These are phyloP conservation scores for Lentinus polychrous DNA, from an alignment of 1,284 basidiomycete genomes.

Conservation along the genomic window DNA sequence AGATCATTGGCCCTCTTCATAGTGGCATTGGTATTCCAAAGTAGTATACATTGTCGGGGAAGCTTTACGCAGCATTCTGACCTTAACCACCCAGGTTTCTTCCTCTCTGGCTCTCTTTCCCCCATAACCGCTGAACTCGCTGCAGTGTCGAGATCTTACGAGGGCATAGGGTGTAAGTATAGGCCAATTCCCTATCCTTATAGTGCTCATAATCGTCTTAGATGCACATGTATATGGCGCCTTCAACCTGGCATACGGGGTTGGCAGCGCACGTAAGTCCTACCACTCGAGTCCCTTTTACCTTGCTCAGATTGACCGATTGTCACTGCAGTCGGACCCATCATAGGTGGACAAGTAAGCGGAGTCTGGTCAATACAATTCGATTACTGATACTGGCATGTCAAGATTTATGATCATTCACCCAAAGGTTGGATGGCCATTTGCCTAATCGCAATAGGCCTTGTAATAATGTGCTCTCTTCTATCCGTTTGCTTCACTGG, in stretches of 20 bases:
- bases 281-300: constrained; percentile 8
- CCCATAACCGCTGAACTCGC: constrained; percentile 63
- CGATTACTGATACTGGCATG: constrained; percentile 5
- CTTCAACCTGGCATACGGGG: constrained; percentile 62
- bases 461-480: constrained; percentile 33
- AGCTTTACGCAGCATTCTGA: neutral
- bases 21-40: constrained; percentile 46
- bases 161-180: constrained; percentile 62
- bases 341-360: constrained; percentile 59
- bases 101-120: constrained; percentile 47
- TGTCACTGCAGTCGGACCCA: constrained; percentile 47
- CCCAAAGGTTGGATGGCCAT: constrained; percentile 50
- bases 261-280: constrained; percentile 46
- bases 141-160: constrained; percentile 41
- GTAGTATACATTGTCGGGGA: constrained; percentile 28
- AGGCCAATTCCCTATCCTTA: neutral
- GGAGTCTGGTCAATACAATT: constrained; percentile 1
- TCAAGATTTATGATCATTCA: constrained; percentile 50
- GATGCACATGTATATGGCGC: constrained; percentile 64
- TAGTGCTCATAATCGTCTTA: constrained; percentile 14
- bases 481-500: constrained; percentile 42
- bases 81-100: constrained; percentile 40
- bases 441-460: constrained; percentile 37
- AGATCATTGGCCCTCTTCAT: constrained; percentile 55
- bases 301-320: constrained; percentile 2